These are phyloP conservation scores for Rosa hybrid DNA, from an alignment of 331 rosid species.

Conservation along the genomic window DNA sequence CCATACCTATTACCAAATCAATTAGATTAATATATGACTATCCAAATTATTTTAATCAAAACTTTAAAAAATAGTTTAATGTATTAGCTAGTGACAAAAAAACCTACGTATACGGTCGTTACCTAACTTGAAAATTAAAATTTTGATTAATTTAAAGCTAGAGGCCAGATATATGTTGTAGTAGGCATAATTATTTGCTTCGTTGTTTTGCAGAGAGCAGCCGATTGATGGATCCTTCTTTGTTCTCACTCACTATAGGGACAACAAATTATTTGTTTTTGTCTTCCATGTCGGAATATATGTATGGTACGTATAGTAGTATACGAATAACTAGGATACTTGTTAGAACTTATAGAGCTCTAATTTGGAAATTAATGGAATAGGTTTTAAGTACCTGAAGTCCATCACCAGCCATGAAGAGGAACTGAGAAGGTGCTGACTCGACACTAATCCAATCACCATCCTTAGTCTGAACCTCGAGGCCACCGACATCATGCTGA, in stretches of 20 bases:
- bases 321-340: too few species aligned
- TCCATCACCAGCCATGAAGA: constrained; percentile 17
- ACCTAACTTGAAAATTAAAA: too few species aligned
- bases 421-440: constrained; percentile 1
- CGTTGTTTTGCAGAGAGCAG: background rate
- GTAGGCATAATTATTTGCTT: too few species aligned
- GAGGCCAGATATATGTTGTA: too few species aligned
- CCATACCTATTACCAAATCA: constrained; percentile 22
- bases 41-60: background rate
- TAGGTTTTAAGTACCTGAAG: constrained; percentile 1
- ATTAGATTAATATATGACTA: background rate
- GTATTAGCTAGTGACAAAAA: background rate
- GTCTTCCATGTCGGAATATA: too few species aligned
- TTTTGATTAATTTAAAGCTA: too few species aligned
- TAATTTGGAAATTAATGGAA: too few species aligned
- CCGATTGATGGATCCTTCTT: background rate
- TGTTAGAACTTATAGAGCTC: too few species aligned
- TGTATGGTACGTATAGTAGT: too few species aligned
- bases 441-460: constrained; percentile 8
- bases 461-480: constrained; percentile 1
- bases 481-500: constrained; percentile 45
- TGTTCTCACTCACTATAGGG: too few species aligned
- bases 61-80: background rate
- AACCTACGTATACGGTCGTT: background rate
- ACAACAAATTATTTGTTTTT: too few species aligned